Evolutionary conservation across 306 rosid genomes (phyloP), one percentile per base, ranked within the genome.

Genomic region (Inga laurina): DNA sequence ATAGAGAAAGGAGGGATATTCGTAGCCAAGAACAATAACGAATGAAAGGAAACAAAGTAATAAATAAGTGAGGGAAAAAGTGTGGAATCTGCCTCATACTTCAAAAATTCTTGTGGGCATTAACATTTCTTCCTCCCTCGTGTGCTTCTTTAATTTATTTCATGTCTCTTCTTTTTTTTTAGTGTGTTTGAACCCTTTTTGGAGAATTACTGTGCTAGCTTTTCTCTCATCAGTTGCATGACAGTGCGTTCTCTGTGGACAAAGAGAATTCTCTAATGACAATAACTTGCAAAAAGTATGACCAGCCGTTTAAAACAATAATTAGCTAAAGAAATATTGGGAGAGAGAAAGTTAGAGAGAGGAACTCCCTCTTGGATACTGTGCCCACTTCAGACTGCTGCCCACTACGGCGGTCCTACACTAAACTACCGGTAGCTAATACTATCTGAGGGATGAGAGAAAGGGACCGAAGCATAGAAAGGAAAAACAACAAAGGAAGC

Each of bases 1-100:
- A 85, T 65, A 52, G 81, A 34, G 85, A 85, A 24, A 78, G 13
- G 81, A 15, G 30, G 16, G 52, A 66, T 24, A 18, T 54, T 81
- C 79, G 2, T 64, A 56, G 48, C 85, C 83, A 73, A 19, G 46
- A 69, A 39, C 37, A 41, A 54, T 2, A 22, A 10, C n/a, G 45
- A 52, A 64, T 54, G 7, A 51, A 61, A 61, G 48, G 10, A 2
- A 43, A 52, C 35, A 48, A 72, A 51, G 3, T 13, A 51, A 49
- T 21, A 39, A 43, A 67, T 64, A 74, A 12, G 32, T 19, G 74
- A 70, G 19, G 65, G 45, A 74, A 65, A 48, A 57, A 5, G 16
- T 3, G 43, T 49, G 54, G 54, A 39, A 11, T 46, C 34, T n/a
- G 5, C 16, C n/a, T 15, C 22, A 10, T 52, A 21, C 43, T 11